Base-by-base conservation (phyloP, 176 grass and related monocot genomes). In the Carex pumila region DNA sequence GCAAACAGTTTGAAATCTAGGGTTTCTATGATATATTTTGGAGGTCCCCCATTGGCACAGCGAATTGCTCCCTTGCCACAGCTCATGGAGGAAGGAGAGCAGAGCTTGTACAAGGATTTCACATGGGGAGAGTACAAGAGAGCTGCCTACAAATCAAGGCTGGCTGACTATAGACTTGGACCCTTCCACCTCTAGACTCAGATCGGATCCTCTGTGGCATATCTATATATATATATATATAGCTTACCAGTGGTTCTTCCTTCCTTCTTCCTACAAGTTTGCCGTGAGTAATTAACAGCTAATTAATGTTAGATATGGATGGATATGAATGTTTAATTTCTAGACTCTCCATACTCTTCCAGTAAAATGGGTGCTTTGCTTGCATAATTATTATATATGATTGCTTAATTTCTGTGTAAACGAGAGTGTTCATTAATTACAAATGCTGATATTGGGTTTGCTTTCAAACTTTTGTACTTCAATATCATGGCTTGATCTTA, bases 51-150 rank as follows among this genome's bases (percentile, higher is more conserved):
- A 2, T 71, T 89, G 76, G 65, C 84, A 34, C 89, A 99, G 93
- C 87, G 83, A 87, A 96, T 99, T 81, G 90, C 88, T 21, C 91
- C 97, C 34, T 79, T 99, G 87, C 87, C 90, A 41, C 87, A 96
- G 93, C 84, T 99, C 84, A 87, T 99, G 87, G 55, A 83, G 30
- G 87, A 94, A 12, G 90, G 88, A 53, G 97, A 96, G 91, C 88
- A 94, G 80, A 92, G 91, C 91, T 15, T 88, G 66, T 99, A 96
- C 93, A 94, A 85, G 79, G 93, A 96, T 53, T 99, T 99, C 93
- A 99, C 97, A 84, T 99, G 97, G 97, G 82, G 34, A 10, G 97
- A 96, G 79, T 99, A 99, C 93, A 99, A 99, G 91, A 94, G 86
- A 90, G 93, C 97, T 85, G 93, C 97, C 22, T 99, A 96, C 87